A percentile compares a stretch with the other conserved stretches of the same genome.
phyloP scores from a whole-genome alignment of 1,284 basidiomycete species.

The Caloboletus inedulis region DNA sequence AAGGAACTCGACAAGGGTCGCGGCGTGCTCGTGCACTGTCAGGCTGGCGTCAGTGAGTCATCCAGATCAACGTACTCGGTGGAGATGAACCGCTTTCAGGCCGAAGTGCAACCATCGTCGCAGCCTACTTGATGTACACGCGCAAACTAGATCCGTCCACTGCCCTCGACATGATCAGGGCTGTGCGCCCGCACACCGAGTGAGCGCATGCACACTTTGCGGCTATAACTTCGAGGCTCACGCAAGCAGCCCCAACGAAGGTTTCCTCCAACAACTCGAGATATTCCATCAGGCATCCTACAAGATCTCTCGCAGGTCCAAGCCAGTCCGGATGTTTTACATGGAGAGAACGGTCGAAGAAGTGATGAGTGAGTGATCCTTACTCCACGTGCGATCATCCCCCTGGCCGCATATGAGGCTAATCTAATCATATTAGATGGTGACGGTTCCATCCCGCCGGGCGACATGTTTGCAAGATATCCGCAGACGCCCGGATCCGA shows the following conservation, averaged over 20 bases:
- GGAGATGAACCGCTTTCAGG: conserved; percentile 40
- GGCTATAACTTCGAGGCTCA: conserved; percentile 5
- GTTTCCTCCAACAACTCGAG: conserved; percentile 75
- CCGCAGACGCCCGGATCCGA: conserved; percentile 60
- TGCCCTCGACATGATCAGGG: conserved; percentile 66
- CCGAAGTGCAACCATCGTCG: conserved; percentile 76
- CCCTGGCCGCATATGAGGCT: not conserved
- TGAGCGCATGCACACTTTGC: conserved; percentile 36
- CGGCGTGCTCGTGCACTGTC: conserved; percentile 83
- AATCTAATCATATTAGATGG: conserved; percentile 50
- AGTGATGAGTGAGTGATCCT: conserved; percentile 63
- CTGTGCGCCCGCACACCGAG: conserved; percentile 66
- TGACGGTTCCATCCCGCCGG: conserved; percentile 60
- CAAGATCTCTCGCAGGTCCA: conserved; percentile 66
- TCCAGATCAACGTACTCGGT: not conserved
- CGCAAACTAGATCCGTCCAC: conserved; percentile 58
- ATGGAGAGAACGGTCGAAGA: conserved; percentile 71
- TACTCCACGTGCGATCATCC: conserved; percentile 3
- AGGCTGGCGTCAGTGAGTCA: conserved; percentile 78
- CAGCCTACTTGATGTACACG: conserved; percentile 82
- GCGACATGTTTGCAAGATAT: conserved; percentile 71
- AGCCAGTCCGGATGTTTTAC: conserved; percentile 76
- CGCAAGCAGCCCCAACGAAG: conserved; percentile 66
- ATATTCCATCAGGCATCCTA: conserved; percentile 73
- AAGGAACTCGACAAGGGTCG: conserved; percentile 69